A percentile compares a stretch with the other conserved stretches of the same genome.
Evolutionary conservation across 352 stramenopile genomes (phyloP).

Genomic region (Globisporangium heterothallicum): DNA sequence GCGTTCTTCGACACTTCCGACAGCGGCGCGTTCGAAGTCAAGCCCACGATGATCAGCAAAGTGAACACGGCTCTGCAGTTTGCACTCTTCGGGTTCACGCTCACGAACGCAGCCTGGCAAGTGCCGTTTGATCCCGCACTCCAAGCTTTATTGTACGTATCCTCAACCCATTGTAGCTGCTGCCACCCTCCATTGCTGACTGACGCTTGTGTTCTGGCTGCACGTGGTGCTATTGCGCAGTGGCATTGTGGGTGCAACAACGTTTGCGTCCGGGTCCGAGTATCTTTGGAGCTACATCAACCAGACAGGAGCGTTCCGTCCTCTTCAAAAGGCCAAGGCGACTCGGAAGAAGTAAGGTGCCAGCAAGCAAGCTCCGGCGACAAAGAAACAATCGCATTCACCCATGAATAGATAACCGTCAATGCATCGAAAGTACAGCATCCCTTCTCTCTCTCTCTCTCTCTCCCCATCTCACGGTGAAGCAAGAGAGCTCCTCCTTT

Average conservation of each 20-base stretch:
- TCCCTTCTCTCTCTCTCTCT: too few relatives aligned
- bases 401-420: not conserved
- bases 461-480: not conserved
- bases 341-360: constrained; percentile 34
- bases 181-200: too few relatives aligned
- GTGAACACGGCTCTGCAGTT: constrained; percentile 80
- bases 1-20: constrained; percentile 81
- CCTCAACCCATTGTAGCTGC: too few relatives aligned
- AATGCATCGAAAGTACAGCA: not conserved
- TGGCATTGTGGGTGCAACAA: constrained; percentile 62
- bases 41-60: constrained; percentile 69
- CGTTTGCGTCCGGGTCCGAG: constrained; percentile 67
- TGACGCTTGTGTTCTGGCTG: not conserved
- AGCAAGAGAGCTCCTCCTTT: not conserved
- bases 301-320: constrained; percentile 61
- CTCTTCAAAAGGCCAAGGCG: constrained; percentile 29
- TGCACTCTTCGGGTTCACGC: constrained; percentile 58
- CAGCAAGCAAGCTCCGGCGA: not conserved
- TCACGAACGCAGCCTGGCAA: constrained; percentile 73
- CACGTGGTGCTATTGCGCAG: constrained; percentile 18
- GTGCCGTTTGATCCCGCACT: constrained; percentile 53
- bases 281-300: constrained; percentile 75
- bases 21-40: constrained; percentile 61
- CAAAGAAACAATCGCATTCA: not conserved
- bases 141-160: constrained; percentile 50